phyloP scores from a whole-genome alignment of 495 filamentous ascomycete genomes.

The Parachaetomium inaequale region DNA sequence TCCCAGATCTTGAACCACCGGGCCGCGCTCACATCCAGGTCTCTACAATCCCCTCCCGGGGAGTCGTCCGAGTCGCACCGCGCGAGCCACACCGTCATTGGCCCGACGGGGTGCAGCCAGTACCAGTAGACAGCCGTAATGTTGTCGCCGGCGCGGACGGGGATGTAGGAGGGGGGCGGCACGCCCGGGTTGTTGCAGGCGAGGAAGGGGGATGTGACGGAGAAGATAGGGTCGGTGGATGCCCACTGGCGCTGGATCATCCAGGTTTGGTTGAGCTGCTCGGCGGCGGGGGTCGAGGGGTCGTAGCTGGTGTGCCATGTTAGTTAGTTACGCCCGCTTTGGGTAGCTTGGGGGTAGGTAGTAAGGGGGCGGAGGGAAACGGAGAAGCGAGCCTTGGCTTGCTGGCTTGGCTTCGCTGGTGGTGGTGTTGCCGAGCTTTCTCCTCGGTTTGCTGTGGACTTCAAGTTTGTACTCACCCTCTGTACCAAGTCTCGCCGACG shows the following conservation, averaged over 20 bases:
- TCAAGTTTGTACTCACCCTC: conserved; percentile 36
- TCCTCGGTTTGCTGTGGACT: background rate
- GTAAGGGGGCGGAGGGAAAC: background rate
- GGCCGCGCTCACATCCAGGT: conserved; percentile 37
- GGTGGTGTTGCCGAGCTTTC: background rate
- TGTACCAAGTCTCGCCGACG: conserved; percentile 47
- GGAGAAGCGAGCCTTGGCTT: background rate
- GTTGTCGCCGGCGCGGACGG: conserved; percentile 40
- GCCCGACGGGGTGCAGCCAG: conserved; percentile 53
- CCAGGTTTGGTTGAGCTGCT: conserved; percentile 43
- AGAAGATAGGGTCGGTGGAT: conserved; percentile 46
- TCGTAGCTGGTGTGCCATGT: conserved; percentile 32
- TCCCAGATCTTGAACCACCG: conserved; percentile 55
- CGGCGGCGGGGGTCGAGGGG: conserved; percentile 33
- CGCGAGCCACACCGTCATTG: conserved; percentile 50
- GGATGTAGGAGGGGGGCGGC: conserved; percentile 42
- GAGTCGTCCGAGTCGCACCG: conserved; percentile 29
- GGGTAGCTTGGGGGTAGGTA: background rate
- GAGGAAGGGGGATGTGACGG: conserved; percentile 32
- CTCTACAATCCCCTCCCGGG: conserved; percentile 31
- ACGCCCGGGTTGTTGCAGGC: conserved; percentile 46
- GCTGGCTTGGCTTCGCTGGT: background rate
- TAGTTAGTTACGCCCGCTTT: background rate
- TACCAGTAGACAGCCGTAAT: conserved; percentile 49
- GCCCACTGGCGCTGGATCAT: conserved; percentile 44